Evolutionary conservation across 495 filamentous ascomycete genomes (phyloP).

Genomic region (Aspergillus bridgeri): DNA sequence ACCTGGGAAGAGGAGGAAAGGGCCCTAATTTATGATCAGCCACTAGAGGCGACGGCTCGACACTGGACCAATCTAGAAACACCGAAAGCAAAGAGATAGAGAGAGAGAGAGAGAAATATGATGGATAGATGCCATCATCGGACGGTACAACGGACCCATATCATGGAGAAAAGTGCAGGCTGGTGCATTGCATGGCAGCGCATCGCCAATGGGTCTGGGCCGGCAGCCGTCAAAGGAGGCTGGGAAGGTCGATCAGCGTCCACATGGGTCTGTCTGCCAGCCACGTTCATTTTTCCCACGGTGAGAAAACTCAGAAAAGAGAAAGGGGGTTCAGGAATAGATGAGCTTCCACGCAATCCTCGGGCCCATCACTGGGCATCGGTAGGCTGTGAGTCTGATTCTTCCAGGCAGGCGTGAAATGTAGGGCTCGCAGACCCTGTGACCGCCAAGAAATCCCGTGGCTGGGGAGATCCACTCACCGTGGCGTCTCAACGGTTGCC

Average conservation of each 20-base stretch:
- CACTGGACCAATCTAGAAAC: neutral
- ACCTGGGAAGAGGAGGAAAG: neutral
- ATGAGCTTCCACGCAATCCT: neutral
- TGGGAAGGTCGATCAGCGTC: slow-evolving; percentile 14
- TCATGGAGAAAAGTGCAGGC: slow-evolving; percentile 15
- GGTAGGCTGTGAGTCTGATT: neutral
- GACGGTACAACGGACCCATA: slow-evolving; percentile 15
- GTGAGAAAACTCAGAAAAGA: slow-evolving; percentile 6
- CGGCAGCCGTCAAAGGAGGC: slow-evolving; percentile 22
- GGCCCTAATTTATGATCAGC: slow-evolving; percentile 14
- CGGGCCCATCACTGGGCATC: neutral
- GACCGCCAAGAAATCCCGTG: neutral
- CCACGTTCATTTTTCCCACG: slow-evolving; percentile 16
- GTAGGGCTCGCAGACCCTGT: neutral
- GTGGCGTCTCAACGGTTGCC: neutral
- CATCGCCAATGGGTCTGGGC: slow-evolving; percentile 11
- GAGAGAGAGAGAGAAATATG: neutral
- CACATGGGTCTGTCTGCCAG: slow-evolving; percentile 14
- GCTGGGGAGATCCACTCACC: neutral
- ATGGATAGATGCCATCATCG: slow-evolving; percentile 9
- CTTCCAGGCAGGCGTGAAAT: neutral
- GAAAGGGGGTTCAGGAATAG: neutral
- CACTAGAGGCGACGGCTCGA: neutral
- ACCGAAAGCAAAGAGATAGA: neutral
- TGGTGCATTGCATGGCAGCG: slow-evolving; percentile 12